Base-by-base conservation (phyloP, 163 green algal species). In the Chlorella variabilis region DNA sequence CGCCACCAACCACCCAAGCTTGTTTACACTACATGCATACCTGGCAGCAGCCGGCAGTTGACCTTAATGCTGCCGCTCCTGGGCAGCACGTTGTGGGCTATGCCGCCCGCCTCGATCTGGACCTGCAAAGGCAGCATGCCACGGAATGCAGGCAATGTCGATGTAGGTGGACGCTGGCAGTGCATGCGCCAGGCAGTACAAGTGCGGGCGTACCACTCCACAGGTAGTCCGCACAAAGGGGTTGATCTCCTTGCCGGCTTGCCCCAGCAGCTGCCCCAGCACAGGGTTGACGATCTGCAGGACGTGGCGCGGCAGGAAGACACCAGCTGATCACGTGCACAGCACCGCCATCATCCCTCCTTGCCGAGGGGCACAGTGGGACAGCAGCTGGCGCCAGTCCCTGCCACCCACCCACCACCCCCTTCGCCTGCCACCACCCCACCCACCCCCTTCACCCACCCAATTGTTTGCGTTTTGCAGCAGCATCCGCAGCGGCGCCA, bases 1-100 rank as follows among this genome's bases (percentile, higher is more conserved):
- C n/a, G n/a, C n/a, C n/a, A n/a, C n/a, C n/a, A n/a, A n/a, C n/a
- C n/a, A n/a, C n/a, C n/a, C n/a, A n/a, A n/a, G n/a, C n/a, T n/a
- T n/a, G n/a, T n/a, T n/a, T n/a, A n/a, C n/a, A n/a, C n/a, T n/a
- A n/a, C n/a, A 33, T 20, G 3, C 54, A 8, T 33, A 31, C 75
- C 69, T 66, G 79, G 80, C 29, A 89, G 70, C 18, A 38, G 61
- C 15, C 85, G 71, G n/a, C 81, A 77, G 75, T 89, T 86, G 31
- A 89, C 31, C 3, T 36, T 67, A 34, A 89, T 69, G 15, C 7
- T 80, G 27, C 58, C 85, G 4, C 4, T 31, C 3, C 25, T 33
- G 21, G 85, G 85, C 25, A 89, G 39, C 15, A 86, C 85, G 66
- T 89, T 89, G 59, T 78, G 31, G 2, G 85, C 85, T 2, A 49